Conservation (phyloP, 1,284 basidiomycete species). For the Blastosporella zonata region DNA sequence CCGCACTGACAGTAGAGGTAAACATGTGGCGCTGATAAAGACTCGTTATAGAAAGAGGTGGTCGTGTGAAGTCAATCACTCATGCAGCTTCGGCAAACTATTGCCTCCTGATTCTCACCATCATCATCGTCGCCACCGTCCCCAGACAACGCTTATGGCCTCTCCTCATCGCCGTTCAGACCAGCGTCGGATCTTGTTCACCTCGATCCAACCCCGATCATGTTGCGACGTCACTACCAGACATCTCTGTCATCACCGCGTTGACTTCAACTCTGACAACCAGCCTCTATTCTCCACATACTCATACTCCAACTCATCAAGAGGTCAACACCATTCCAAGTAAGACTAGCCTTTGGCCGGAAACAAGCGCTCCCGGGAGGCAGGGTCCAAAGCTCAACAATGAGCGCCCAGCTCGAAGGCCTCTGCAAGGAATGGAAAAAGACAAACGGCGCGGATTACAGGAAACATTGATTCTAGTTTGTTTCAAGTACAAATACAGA, state of each 20-base stretch:
- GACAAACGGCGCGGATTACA: no score
- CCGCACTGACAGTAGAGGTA: neutral
- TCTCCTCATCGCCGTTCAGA: constrained; percentile 10
- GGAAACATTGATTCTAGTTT: neutral
- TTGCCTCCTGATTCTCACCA: constrained; percentile 9
- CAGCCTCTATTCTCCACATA: constrained; percentile 15
- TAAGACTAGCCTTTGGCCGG: constrained; percentile 14
- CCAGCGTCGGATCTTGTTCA: constrained; percentile 14
- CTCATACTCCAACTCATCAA: constrained; percentile 13
- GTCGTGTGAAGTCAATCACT: neutral
- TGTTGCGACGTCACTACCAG: constrained; percentile 17
- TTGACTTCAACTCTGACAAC: constrained; percentile 8
- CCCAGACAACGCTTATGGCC: constrained; percentile 10
- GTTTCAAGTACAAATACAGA: neutral
- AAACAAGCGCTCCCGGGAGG: constrained; percentile 10
- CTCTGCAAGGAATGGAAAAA: no score
- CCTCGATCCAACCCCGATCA: no score
- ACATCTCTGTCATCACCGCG: constrained; percentile 12
- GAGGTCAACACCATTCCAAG: constrained; percentile 9
- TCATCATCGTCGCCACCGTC: constrained; percentile 1
- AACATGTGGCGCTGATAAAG: constrained; percentile 1
- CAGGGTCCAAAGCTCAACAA: no score
- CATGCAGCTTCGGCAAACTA: constrained; percentile 1
- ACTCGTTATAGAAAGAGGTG: neutral
- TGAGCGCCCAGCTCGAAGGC: no score